Base-by-base conservation (phyloP, 1,284 basidiomycete species). In the Heterobasidion occidentale region DNA sequence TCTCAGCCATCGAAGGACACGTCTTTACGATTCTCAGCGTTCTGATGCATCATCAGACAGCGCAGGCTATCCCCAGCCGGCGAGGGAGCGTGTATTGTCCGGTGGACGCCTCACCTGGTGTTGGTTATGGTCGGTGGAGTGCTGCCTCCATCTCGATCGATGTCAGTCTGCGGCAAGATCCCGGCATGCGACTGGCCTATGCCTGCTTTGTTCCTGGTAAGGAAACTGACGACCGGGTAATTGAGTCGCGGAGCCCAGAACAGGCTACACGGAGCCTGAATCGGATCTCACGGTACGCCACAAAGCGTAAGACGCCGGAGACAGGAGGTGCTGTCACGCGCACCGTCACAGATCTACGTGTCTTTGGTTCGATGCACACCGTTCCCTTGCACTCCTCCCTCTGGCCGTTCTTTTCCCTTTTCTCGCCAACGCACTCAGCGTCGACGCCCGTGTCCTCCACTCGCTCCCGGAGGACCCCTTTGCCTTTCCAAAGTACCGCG, bases 401-500 rank as follows among this genome's bases (percentile, higher is more conserved):
- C 49, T 36, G 59, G 62, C 56, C 57, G 59, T 27, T 36, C 54
- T 46, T 53, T 59, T 55, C 67, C 53, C 49, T 67, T 53, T 59
- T 54, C 67, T 53, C 27, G 61, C 63, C 36, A 50, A 62, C 52
- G 54, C 57, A 44, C 56, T 58, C 15, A 60, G 71, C 38, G 64
- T 67, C 46, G 55, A 66, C 2, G 76, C 82, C 2, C 77, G 81
- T 47, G 60, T 83, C 14, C 71, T 86, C 52, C 81, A 87, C 64
- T 83, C 86, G 1, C 77, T 88, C 42, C 87, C 88, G 36, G 85
- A 92, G 62, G 92, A 95, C 66, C 76, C 86, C 14, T 82, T 85
- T 67, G 86, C 91, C 0, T 92, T 87, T 67, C 92, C 92, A 55
- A 94, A 94, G 69, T 92, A 85, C 69, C 79, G 84, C 53, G 84